Evolutionary conservation across 2,329 filamentous ascomycete genomes (phyloP), one percentile per base, ranked within the genome.

Genomic region (Akanthomyces uredinophilus): DNA sequence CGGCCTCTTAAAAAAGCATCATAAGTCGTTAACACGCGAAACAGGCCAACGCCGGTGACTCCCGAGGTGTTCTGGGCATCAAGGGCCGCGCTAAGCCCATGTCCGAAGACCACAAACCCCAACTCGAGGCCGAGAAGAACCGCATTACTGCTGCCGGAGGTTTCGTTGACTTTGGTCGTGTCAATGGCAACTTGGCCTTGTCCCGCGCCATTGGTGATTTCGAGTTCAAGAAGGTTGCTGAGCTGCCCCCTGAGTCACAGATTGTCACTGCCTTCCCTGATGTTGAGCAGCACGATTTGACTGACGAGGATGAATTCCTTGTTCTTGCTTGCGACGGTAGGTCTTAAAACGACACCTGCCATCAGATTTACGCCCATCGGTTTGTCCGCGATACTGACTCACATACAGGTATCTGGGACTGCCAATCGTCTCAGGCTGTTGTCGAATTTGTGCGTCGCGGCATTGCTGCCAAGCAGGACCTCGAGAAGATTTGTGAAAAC

Each of bases 191-290:
- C 77, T 86, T 99, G 51, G 95, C 95, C 52, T 83, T 99, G 65
- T 99, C 95, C 65, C 90, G 95, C 76, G 95, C 95, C 70, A 97
- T 99, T 76, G 95, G 95, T 69, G 95, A 99, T 76, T 99, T 99
- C 73, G 95, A 99, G 75, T 99, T 99, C 85, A 99, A 99, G 85
- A 98, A 98, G 84, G 96, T 92, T 75, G 91, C 94, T 69, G 93
- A 97, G 72, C 87, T 99, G 53, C 88, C 94, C 3, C 95, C 95
- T n/a, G 95, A 99, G 79, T 91, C 96, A 74, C 95, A 99, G 77
- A 98, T 99, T 68, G 95, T 99, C 49, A 99, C 95, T 18, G 95
- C 95, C 6, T 98, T 89, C 77, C 95, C 95, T 24, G 95, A 99
- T 73, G 92, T 99, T 50, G 91, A 92, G 60, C 85, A 91, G 64